Evolutionary conservation across 805 yeast genomes (phyloP).

Genomic region (Debaryomyces prosopidis): DNA sequence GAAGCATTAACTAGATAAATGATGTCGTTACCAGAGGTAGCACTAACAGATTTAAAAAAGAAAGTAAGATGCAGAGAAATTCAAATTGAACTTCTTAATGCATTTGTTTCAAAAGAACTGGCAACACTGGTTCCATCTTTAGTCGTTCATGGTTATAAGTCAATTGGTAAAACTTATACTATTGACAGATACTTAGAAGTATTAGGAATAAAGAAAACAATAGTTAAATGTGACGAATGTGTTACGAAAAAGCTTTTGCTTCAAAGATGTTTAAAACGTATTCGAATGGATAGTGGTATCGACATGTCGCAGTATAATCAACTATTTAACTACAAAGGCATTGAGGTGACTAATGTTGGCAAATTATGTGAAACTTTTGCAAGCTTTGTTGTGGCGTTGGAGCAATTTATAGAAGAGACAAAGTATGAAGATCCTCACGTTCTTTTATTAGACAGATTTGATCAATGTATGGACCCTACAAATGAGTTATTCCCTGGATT

Average conservation of each 20-base stretch:
- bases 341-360: slow-evolving; percentile 24
- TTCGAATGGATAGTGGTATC: slow-evolving; percentile 36
- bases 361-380: slow-evolving; percentile 42
- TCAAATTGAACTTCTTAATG: slow-evolving; percentile 35
- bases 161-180: slow-evolving; percentile 49
- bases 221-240: slow-evolving; percentile 47
- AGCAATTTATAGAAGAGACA: slow-evolving; percentile 34
- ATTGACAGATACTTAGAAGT: slow-evolving; percentile 30
- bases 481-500: slow-evolving; percentile 42
- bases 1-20: too few relatives aligned
- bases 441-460: slow-evolving; percentile 49
- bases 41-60: slow-evolving; percentile 4
- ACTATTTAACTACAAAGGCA: slow-evolving; percentile 25
- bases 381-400: slow-evolving; percentile 41
- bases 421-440: slow-evolving; percentile 37
- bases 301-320: slow-evolving; percentile 18
- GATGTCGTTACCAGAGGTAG: not conserved
- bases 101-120: slow-evolving; percentile 31
- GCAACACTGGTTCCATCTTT: slow-evolving; percentile 33
- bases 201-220: slow-evolving; percentile 25
- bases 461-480: slow-evolving; percentile 44
- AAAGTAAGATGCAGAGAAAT: slow-evolving; percentile 28
- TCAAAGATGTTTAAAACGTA: slow-evolving; percentile 39
- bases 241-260: slow-evolving; percentile 41
- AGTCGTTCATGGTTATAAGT: slow-evolving; percentile 48